Percentiles rank a stretch among this genome's conserved stretches.
Evolutionary conservation across 371 early-diverging fungal species (phyloP).

Genomic region (Mucor irregularis): DNA sequence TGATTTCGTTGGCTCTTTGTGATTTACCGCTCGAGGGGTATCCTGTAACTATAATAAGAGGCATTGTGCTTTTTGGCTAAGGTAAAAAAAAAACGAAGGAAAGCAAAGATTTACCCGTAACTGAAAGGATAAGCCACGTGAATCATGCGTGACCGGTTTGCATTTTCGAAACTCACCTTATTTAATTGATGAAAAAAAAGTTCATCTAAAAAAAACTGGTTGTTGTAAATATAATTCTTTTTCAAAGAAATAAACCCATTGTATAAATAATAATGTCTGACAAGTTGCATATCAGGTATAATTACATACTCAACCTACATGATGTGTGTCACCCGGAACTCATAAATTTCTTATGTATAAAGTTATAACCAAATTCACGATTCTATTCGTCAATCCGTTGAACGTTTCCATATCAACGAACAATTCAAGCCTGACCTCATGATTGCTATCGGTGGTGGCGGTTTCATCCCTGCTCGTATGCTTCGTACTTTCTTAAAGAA

Average conservation of each 20-base stretch:
- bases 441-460: conserved; percentile 67
- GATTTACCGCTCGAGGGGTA: conserved; percentile 92
- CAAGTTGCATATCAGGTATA: conserved; percentile 40
- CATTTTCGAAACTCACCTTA: not conserved
- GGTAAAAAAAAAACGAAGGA: conserved; percentile 5
- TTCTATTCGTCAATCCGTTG: conserved; percentile 62
- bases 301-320: too few species aligned
- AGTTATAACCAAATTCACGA: conserved; percentile 77
- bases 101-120: not conserved
- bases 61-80: too few species aligned
- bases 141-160: not conserved
- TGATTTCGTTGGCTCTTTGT: conserved; percentile 75
- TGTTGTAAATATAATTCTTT: not conserved
- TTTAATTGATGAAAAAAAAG: not conserved
- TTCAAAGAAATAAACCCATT: not conserved
- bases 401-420: conserved; percentile 55
- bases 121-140: conserved; percentile 11
- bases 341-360: not conserved
- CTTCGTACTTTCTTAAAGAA: conserved; percentile 76
- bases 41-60: conserved; percentile 87
- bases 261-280: conserved; percentile 31
- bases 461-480: conserved; percentile 75
- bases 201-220: not conserved
- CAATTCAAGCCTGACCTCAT: conserved; percentile 69
- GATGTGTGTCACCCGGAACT: too few species aligned